Conservation (phyloP, 2,329 filamentous ascomycete species). For the Colletotrichum orbiculare region DNA sequence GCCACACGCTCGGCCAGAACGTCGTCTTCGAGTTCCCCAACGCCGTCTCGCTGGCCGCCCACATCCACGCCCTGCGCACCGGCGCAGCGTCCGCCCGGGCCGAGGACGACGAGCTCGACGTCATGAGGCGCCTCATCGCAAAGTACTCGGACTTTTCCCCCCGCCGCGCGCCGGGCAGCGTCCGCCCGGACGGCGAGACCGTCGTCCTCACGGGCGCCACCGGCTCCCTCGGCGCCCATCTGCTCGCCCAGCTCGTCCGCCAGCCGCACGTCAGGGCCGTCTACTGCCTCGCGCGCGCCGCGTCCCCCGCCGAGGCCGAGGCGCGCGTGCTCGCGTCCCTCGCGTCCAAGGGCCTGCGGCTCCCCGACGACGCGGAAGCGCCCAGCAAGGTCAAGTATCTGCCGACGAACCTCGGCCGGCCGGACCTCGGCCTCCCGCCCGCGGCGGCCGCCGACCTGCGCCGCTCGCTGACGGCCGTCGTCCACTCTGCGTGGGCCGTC, state of each 20-base stretch:
- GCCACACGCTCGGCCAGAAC: constrained; percentile 46
- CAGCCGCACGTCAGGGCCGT: constrained; percentile 65
- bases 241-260: constrained; percentile 67
- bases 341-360: constrained; percentile 47
- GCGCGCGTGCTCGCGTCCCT: constrained; percentile 45
- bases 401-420: constrained; percentile 52
- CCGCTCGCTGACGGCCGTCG: constrained; percentile 52
- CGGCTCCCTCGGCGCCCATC: constrained; percentile 69
- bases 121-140: constrained; percentile 48
- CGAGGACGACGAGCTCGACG: constrained; percentile 44
- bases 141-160: constrained; percentile 51
- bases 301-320: constrained; percentile 45
- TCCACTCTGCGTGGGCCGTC: constrained; percentile 65
- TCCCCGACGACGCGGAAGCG: constrained; percentile 36
- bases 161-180: constrained; percentile 39
- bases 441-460: constrained; percentile 43
- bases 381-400: constrained; percentile 49
- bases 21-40: constrained; percentile 55
- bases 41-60: constrained; percentile 47
- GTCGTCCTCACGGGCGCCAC: constrained; percentile 69
- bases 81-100: constrained; percentile 23
- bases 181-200: constrained; percentile 43
- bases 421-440: constrained; percentile 51
- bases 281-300: constrained; percentile 61
- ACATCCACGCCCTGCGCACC: constrained; percentile 41